Base-by-base conservation (phyloP, 1,284 basidiomycete species). In the Cutaneotrichosporon cutaneum region DNA sequence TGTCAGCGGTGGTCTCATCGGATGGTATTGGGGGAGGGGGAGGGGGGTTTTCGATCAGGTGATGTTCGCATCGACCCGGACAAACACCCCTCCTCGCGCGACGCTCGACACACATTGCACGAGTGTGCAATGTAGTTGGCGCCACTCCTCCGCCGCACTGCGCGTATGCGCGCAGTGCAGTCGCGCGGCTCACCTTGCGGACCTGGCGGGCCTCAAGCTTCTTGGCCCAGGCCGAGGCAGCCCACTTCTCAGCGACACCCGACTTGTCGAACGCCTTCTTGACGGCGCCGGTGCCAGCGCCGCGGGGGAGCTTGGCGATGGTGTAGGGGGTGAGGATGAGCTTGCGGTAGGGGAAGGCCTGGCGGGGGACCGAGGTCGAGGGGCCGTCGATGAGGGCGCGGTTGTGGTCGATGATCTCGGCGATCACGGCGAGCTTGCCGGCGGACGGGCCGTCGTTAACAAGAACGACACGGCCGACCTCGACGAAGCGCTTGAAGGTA, bases 361-460 rank as follows among this genome's bases (percentile, higher is more conserved):
- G 95, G 74, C 95, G 92, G 72, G 92, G 87, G 58, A 99, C 95
- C 69, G 86, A 87, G 64, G 93, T 92, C 58, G 86, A 85, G 68
- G 95, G 94, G 62, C 94, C 94, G 82, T 98, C 95, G 75, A 98
- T 88, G 79, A 99, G 87, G 55, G 94, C 95, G 80, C 94, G 88
- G 86, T 94, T 96, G 86, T 98, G 95, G 87, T 99, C 96, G 71
- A 99, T 93, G 82, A 99, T 94, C 83, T 98, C 94, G 65, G 88
- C 88, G 78, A 99, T 94, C 72, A 94, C 90, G 68, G 96, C 96
- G 77, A 97, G 90, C 81, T 90, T 90, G 75, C 94, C 93, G 64
- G 87, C 84, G 65, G 83, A 86, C 66, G 90, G 90, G 68, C 94
- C 95, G 68, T 89, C 82, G 82, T 90, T 92, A 83, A 98, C 85